Evolutionary conservation across 2,329 filamentous ascomycete genomes (phyloP).

Genomic region (Ophiostoma sp.): DNA sequence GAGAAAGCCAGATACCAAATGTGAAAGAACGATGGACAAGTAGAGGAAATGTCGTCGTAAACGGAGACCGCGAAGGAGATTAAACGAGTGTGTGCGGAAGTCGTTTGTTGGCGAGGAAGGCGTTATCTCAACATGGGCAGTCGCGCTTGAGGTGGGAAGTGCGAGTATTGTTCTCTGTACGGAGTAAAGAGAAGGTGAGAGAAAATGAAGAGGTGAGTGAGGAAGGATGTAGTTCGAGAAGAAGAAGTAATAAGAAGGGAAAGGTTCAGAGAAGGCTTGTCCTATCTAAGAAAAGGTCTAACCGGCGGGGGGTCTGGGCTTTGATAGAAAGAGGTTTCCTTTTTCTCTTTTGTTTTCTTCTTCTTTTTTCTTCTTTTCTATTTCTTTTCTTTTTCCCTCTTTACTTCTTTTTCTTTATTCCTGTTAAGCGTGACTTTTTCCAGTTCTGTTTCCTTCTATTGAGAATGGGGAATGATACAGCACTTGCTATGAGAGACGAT

Average conservation of each 20-base stretch:
- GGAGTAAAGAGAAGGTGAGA: background rate
- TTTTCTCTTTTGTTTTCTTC: background rate
- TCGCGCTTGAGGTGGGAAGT: background rate
- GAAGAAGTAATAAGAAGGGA: background rate
- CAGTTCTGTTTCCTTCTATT: background rate
- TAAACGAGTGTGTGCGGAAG: constrained; percentile 6
- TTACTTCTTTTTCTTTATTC: background rate
- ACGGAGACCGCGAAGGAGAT: constrained; percentile 4
- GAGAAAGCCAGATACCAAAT: background rate
- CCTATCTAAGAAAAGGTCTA: background rate
- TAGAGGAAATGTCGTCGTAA: constrained; percentile 6
- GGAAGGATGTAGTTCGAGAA: background rate
- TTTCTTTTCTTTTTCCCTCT: background rate
- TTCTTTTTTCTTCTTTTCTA: background rate
- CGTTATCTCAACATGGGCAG: constrained; percentile 10
- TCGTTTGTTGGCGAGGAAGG: constrained; percentile 12
- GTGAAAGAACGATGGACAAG: background rate
- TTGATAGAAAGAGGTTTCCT: background rate
- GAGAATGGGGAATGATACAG: background rate
- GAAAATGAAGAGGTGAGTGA: background rate
- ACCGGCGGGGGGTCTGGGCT: background rate
- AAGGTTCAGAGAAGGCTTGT: background rate
- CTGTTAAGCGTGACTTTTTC: background rate
- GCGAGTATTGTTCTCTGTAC: no score
- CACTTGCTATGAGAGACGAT: background rate